A percentile compares a stretch with the other conserved stretches of the same genome.
Evolutionary conservation across 345 rosid genomes (phyloP).

Genomic region (Clarkia xantiana): DNA sequence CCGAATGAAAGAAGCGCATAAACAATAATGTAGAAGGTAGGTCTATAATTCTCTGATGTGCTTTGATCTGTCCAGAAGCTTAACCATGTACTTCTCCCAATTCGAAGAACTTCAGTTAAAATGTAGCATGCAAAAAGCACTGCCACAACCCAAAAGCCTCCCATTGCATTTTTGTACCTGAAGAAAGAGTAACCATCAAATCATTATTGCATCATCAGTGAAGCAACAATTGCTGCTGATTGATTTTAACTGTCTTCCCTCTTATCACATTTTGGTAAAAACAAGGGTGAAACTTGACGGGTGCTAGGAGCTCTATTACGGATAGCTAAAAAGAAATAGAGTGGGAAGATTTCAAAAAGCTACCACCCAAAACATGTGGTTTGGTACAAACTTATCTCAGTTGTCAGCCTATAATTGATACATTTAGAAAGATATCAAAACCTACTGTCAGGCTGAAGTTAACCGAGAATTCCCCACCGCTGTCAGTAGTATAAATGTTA

Average conservation of each 20-base stretch:
- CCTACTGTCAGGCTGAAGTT: no score
- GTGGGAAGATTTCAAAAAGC: no score
- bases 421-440: no score
- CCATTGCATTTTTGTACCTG: constrained; percentile 84
- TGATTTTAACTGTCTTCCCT: not conserved
- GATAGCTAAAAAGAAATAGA: no score
- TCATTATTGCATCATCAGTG: not conserved
- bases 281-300: no score
- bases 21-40: constrained; percentile 44
- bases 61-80: constrained; percentile 80
- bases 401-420: no score
- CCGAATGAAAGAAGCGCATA: constrained; percentile 65
- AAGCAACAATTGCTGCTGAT: not conserved
- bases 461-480: no score
- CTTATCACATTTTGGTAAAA: no score
- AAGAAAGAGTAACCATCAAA: constrained; percentile 3
- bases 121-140: constrained; percentile 60
- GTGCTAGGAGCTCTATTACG: no score
- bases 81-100: constrained; percentile 87
- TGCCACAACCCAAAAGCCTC: constrained; percentile 78
- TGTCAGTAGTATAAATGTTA: no score
- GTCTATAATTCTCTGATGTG: constrained; percentile 37
- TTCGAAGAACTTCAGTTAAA: constrained; percentile 65
- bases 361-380: no score
- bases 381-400: no score